These are phyloP conservation scores for Trichocladium uniseriatum DNA, from an alignment of 495 filamentous ascomycete species.

Conservation along the genomic window DNA sequence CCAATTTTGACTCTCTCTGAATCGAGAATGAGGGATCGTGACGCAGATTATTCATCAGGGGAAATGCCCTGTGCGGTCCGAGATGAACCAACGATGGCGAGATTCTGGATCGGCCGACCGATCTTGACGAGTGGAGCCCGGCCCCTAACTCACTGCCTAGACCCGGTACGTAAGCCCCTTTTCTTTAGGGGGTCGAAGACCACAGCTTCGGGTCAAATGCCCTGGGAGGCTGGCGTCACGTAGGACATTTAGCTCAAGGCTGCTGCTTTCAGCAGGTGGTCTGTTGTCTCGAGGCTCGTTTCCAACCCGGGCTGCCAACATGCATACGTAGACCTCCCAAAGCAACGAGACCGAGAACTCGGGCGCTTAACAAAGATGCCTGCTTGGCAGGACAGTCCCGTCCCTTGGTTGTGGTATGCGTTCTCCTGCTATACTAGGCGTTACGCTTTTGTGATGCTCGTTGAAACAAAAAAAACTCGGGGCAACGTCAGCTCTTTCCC, in stretches of 20 bases:
- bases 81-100: neutral
- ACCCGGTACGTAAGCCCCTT: neutral
- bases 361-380: conserved; percentile 15
- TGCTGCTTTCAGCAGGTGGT: too few species aligned
- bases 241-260: neutral
- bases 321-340: conserved; percentile 8
- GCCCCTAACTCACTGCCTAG: conserved; percentile 5
- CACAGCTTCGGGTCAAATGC: too few species aligned
- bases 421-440: too few species aligned
- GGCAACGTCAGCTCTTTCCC: conserved; percentile 22
- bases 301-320: neutral
- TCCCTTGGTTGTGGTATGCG: too few species aligned
- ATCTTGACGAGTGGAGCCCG: neutral
- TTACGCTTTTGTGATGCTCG: neutral
- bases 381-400: conserved; percentile 22
- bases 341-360: too few species aligned
- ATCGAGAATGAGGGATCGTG: too few species aligned
- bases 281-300: neutral
- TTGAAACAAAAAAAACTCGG: neutral
- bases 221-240: too few species aligned
- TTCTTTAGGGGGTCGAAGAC: too few species aligned
- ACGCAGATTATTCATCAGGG: too few species aligned
- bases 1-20: too few species aligned
- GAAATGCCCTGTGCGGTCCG: too few species aligned
- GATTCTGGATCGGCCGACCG: conserved; percentile 1